Conservation (phyloP, 129 eudicot genomes). For the Mikania micrantha region DNA sequence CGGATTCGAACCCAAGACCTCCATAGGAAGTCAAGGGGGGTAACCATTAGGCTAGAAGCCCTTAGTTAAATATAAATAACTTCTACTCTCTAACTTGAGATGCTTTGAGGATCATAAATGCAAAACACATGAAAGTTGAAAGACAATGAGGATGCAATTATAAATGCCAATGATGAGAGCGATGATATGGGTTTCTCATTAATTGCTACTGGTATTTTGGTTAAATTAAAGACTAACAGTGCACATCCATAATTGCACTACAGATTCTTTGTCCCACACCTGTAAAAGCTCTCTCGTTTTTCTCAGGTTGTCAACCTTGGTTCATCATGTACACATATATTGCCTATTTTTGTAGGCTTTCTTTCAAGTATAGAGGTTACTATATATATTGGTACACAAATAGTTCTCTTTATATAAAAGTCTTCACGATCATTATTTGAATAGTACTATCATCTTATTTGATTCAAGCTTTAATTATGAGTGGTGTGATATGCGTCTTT, state of each 20-base stretch:
- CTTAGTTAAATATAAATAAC: too few species aligned
- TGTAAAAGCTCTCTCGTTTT: constrained; percentile 20
- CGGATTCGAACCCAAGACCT: too few species aligned
- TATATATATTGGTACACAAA: constrained; percentile 22
- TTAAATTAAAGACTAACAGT: constrained; percentile 13
- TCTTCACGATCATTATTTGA: constrained; percentile 16
- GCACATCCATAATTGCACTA: constrained; percentile 30
- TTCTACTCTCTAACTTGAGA: too few species aligned
- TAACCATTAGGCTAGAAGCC: too few species aligned
- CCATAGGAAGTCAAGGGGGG: too few species aligned
- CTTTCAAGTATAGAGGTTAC: constrained; percentile 15
- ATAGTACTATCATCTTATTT: constrained; percentile 1
- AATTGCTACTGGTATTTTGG: constrained; percentile 12
- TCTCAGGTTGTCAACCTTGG: constrained; percentile 19
- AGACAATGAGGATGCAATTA: constrained; percentile 1
- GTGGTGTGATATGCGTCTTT: not conserved
- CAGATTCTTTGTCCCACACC: constrained; percentile 36
- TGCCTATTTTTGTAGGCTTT: constrained; percentile 21
- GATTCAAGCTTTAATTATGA: constrained; percentile 22
- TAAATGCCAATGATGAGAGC: constrained; percentile 14
- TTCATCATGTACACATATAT: constrained; percentile 13
- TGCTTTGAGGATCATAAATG: constrained; percentile 13
- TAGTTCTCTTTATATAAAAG: constrained; percentile 16
- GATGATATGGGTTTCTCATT: constrained; percentile 8
- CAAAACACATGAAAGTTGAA: not conserved